Evolutionary conservation across 1,284 basidiomycete genomes (phyloP).

Genomic region (Pascua sp.): DNA sequence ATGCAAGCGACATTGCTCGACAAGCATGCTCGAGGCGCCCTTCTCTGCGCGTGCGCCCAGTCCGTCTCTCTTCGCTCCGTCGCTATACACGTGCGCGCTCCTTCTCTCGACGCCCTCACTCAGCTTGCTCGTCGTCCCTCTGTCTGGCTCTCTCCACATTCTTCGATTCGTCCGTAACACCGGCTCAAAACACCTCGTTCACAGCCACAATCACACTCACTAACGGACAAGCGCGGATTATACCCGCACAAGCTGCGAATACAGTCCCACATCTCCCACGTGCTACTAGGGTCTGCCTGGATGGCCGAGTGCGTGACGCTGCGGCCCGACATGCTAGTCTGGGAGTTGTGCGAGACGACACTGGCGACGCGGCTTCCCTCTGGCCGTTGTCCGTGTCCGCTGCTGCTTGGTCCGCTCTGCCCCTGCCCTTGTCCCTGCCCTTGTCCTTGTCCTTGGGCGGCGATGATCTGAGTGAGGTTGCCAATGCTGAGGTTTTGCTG

Average conservation of each 20-base stretch:
- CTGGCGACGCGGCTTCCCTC: conserved; percentile 8
- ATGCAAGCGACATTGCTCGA: too few species aligned
- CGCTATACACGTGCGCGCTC: too few species aligned
- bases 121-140: too few species aligned
- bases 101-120: too few species aligned
- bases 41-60: too few species aligned
- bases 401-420: neutral
- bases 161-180: neutral
- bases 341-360: neutral
- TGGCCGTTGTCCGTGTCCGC: neutral
- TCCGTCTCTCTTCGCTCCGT: too few species aligned
- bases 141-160: neutral
- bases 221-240: conserved; percentile 72
- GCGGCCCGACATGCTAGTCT: neutral
- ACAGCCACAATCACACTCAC: conserved; percentile 53
- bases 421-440: neutral
- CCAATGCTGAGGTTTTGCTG: conserved; percentile 34
- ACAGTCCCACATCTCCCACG: conserved; percentile 98
- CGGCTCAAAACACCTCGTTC: neutral
- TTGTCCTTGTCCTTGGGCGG: neutral
- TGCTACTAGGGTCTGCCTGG: conserved; percentile 66
- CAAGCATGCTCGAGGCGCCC: too few species aligned
- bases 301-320: conserved; percentile 16
- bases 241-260: conserved; percentile 86
- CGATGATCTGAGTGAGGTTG: conserved; percentile 9